phyloP scores from a whole-genome alignment of 2,329 filamentous ascomycete species.

The Trichoderma asperellum region DNA sequence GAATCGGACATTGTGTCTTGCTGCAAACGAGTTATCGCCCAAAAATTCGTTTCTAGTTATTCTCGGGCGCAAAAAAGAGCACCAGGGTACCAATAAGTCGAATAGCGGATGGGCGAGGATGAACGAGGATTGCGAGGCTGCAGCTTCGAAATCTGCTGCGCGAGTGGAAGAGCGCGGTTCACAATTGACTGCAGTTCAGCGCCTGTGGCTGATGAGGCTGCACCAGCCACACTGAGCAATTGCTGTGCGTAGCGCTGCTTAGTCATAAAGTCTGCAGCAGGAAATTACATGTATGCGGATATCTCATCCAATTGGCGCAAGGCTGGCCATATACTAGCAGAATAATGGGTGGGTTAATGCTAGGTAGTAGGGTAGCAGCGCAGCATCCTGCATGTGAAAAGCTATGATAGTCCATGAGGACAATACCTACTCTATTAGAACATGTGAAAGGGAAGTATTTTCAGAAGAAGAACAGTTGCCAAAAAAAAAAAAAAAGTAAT shows the following conservation, averaged over 20 bases:
- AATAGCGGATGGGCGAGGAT: background rate
- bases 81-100: background rate
- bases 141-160: constrained; percentile 23
- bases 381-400: background rate
- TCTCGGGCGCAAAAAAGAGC: background rate
- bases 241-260: background rate
- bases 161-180: constrained; percentile 24
- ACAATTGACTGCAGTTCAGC: background rate
- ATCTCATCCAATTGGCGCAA: background rate
- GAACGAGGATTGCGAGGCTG: background rate
- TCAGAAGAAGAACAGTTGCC: background rate
- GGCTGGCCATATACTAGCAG: background rate
- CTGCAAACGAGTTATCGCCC: background rate
- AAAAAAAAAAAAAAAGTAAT: background rate
- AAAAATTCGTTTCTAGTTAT: background rate
- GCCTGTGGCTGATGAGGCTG: constrained; percentile 8
- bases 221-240: background rate
- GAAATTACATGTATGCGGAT: background rate
- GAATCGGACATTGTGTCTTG: constrained; percentile 57
- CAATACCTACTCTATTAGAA: background rate
- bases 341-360: background rate
- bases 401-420: background rate
- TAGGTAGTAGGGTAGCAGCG: background rate
- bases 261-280: background rate
- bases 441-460: background rate